These are phyloP conservation scores for Colletotrichum tamarilloi DNA, from an alignment of 2,329 filamentous ascomycete species.

Conservation along the genomic window DNA sequence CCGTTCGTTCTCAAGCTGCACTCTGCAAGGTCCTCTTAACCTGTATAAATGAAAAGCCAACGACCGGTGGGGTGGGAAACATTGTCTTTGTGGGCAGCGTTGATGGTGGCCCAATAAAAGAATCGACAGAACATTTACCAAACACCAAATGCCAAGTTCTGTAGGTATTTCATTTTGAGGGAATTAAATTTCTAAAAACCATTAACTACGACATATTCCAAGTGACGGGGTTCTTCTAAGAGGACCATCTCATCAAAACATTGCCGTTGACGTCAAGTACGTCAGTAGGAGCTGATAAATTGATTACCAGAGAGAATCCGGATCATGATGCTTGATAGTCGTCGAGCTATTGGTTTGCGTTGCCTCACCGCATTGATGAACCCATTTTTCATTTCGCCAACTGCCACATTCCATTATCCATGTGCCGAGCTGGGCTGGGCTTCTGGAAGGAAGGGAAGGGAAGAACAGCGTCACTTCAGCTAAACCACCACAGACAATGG, in stretches of 20 bases:
- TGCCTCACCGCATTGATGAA: conserved; percentile 21
- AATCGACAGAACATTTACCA: not conserved
- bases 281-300: not conserved
- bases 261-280: not conserved
- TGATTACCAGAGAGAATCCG: not conserved
- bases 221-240: not conserved
- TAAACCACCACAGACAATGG: not conserved
- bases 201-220: not conserved
- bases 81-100: not conserved
- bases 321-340: not conserved
- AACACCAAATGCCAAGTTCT: not conserved
- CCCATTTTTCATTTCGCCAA: conserved; percentile 29
- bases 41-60: not conserved
- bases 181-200: not conserved
- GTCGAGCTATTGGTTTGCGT: not conserved
- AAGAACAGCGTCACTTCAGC: not conserved
- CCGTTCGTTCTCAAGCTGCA: not conserved
- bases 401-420: not conserved
- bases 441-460: not conserved
- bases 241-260: not conserved
- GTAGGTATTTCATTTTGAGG: not conserved
- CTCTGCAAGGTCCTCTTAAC: not conserved
- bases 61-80: not conserved
- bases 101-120: not conserved
- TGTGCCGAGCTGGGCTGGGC: not conserved